Evolutionary conservation across 805 yeast genomes (phyloP), one percentile per base, ranked within the genome.

Genomic region (Starmerella kuoi): DNA sequence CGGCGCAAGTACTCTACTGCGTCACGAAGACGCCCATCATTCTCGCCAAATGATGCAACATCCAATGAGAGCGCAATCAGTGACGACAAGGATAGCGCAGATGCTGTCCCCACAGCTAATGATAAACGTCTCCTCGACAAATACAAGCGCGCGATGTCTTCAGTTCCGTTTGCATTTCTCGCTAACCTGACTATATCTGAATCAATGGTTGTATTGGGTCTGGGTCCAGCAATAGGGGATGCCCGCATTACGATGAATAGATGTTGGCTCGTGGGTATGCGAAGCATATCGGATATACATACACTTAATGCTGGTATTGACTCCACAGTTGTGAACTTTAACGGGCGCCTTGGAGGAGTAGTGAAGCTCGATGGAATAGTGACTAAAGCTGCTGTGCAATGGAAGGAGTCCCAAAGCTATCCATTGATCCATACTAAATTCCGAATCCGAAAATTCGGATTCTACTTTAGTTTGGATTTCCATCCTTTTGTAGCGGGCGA

Each of bases 151-250:
- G 85, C 75, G 2, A 66, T 81, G 0, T 65, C 75, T 0, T 71
- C 83, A 0, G 66, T 72, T 21, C 75, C 87, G 0, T 64, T 84
- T 35, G 91, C 95, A 0, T 81, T 93, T 83, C 68, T 74, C 14
- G 58, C 80, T 24, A 73, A 79, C 9, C 58, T 81, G 22, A 62
- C 75, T 9, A 59, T 87, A 3, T 54, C 66, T 0, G 72, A 74
- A 43, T 61, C 77, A 1, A 58, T 63, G 0, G 69, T 79, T 4
- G 69, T 66, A 24, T 74, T 84, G 19, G 93, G 86, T 51, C 67
- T 88, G 46, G 97, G 97, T 0, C 80, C 81, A 33, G 75, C 95
- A 0, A 61, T 88, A 28, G 96, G 97, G 17, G 67, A 73, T 12
- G 57, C 82, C 35, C 62, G 68, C 1, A 59, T 83, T 5, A 59